Evolutionary conservation across 805 yeast genomes (phyloP).

Genomic region (Candida sakaeoensis): DNA sequence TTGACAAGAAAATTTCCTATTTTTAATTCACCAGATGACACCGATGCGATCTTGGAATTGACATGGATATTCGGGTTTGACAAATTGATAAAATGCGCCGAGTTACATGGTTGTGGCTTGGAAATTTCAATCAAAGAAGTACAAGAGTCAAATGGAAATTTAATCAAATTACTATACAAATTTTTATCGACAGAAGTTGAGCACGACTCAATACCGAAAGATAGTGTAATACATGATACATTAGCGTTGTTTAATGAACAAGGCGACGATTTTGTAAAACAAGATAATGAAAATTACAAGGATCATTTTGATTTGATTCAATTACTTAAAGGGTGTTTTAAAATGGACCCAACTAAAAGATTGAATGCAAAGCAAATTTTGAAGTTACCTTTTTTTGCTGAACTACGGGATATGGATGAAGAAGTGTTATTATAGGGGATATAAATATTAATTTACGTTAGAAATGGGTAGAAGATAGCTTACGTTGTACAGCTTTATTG

Average conservation of each 20-base stretch:
- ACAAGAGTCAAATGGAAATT: slow-evolving; percentile 25
- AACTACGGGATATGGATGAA: slow-evolving; percentile 35
- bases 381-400: slow-evolving; percentile 56
- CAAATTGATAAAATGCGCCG: slow-evolving; percentile 71
- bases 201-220: slow-evolving; percentile 61
- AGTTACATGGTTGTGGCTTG: slow-evolving; percentile 82
- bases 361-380: slow-evolving; percentile 56
- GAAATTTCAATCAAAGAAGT: slow-evolving; percentile 42
- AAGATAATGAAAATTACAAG: slow-evolving; percentile 24
- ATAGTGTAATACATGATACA: slow-evolving; percentile 69
- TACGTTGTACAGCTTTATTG: too few species aligned
- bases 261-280: slow-evolving; percentile 31
- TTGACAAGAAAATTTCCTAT: slow-evolving; percentile 83
- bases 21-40: slow-evolving; percentile 90
- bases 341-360: slow-evolving; percentile 54
- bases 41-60: slow-evolving; percentile 84
- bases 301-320: slow-evolving; percentile 49
- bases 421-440: slow-evolving; percentile 14
- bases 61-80: slow-evolving; percentile 75
- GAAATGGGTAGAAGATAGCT: too few species aligned
- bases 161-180: slow-evolving; percentile 26
- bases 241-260: slow-evolving; percentile 44
- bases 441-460: too few species aligned
- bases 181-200: slow-evolving; percentile 41
- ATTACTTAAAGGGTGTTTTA: slow-evolving; percentile 53